Evolutionary conservation across 2,329 filamentous ascomycete species (phyloP).

Genomic region (Chrysoporthe puriensis): DNA sequence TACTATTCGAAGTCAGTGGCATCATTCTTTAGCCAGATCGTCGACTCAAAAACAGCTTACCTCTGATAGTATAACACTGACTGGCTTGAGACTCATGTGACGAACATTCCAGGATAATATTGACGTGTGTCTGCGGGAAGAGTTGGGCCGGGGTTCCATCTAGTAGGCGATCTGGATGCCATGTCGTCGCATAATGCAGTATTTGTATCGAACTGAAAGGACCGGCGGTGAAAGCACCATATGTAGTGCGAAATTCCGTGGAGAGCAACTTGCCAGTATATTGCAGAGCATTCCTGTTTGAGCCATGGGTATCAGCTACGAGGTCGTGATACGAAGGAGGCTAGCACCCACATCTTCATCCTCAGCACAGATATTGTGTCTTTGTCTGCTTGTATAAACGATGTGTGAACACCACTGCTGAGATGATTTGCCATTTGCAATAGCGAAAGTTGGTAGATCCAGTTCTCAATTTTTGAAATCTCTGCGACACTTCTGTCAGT

Average conservation of each 20-base stretch:
- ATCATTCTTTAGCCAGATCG: neutral
- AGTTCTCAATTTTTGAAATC: no score
- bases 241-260: neutral
- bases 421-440: no score
- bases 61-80: neutral
- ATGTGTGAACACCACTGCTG: no score
- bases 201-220: constrained; percentile 8
- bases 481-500: no score
- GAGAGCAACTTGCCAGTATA: constrained; percentile 6
- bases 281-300: neutral
- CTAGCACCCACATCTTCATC: no score
- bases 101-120: neutral
- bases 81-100: neutral
- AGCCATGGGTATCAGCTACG: neutral
- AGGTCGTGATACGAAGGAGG: no score
- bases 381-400: no score
- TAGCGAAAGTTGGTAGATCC: no score
- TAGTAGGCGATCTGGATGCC: neutral
- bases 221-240: neutral
- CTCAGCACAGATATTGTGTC: no score
- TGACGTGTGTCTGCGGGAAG: constrained; percentile 4
- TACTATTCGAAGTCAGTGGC: neutral
- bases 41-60: neutral
- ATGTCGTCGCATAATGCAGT: constrained; percentile 4
- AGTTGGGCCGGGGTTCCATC: neutral